These are phyloP conservation scores for Blastobotrys capitulatus DNA, from an alignment of 1,139 yeast species.

Conservation along the genomic window DNA sequence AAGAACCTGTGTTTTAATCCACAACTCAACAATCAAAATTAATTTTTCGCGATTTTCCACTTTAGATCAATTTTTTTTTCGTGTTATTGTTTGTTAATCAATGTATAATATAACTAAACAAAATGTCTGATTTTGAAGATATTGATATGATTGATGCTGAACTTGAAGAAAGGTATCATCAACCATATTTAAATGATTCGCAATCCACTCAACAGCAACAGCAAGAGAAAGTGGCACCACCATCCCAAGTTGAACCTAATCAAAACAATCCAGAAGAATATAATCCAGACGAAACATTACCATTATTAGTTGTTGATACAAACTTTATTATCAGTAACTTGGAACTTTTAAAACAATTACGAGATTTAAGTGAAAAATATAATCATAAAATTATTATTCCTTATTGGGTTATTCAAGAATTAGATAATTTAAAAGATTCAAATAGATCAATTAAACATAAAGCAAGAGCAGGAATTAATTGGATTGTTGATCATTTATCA, in stretches of 20 bases:
- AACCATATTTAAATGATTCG: too few relatives aligned
- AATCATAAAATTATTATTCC: conserved; percentile 61
- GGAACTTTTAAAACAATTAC: conserved; percentile 14
- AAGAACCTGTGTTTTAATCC: too few relatives aligned
- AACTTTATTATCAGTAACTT: conserved; percentile 19
- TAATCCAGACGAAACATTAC: neutral
- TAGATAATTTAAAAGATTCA: conserved; percentile 65
- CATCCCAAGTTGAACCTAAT: neutral
- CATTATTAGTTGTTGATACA: conserved; percentile 18
- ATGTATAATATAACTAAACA: too few relatives aligned
- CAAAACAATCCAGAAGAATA: neutral
- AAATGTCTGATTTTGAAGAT: neutral
- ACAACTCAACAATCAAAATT: too few relatives aligned
- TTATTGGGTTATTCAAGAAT: conserved; percentile 59
- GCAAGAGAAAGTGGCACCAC: neutral
- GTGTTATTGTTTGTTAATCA: too few relatives aligned
- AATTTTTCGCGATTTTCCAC: too few relatives aligned
- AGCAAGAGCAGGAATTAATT: conserved; percentile 72
- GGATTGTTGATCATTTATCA: conserved; percentile 67
- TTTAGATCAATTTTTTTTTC: too few relatives aligned
- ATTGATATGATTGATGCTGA: too few relatives aligned
- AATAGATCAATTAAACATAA: conserved; percentile 21
- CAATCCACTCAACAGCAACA: neutral
- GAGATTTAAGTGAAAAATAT: conserved; percentile 27
- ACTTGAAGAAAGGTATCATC: too few relatives aligned